Conservation (phyloP, 148 eudicot species). For the Vaccinium darrowii region DNA sequence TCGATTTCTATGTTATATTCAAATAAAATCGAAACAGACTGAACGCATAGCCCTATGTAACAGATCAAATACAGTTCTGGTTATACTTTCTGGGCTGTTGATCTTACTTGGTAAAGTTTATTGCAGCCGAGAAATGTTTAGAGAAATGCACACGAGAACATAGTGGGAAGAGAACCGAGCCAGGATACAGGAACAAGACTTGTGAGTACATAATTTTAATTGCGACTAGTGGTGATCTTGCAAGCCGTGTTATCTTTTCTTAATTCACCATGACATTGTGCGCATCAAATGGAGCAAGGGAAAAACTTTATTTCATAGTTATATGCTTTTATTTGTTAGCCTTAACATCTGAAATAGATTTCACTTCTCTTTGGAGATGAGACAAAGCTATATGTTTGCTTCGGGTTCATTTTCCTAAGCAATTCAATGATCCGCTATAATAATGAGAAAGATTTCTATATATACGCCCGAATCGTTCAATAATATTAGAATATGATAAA, state of each 20-base stretch:
- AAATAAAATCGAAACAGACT: background rate
- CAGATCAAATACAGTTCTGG: background rate
- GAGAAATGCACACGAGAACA: constrained; percentile 74
- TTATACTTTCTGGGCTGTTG: background rate
- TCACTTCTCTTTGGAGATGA: background rate
- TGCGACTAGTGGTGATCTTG: background rate
- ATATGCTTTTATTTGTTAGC: background rate
- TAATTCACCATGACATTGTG: background rate
- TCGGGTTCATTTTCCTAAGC: background rate
- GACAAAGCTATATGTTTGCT: background rate
- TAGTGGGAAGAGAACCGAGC: constrained; percentile 96
- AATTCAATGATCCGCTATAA: background rate
- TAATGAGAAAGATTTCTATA: background rate
- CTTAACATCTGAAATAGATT: constrained; percentile 6
- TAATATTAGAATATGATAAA: background rate
- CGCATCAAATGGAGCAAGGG: background rate
- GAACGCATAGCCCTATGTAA: background rate
- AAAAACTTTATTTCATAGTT: background rate
- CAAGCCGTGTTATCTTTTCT: background rate
- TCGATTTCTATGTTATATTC: background rate
- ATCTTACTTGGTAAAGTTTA: background rate
- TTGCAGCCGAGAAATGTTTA: constrained; percentile 91
- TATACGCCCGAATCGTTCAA: background rate
- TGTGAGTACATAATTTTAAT: constrained; percentile 39
- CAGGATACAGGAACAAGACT: constrained; percentile 84